Base-by-base conservation (phyloP, 2,329 filamentous ascomycete genomes). In the Gnomoniopsis sp. region DNA sequence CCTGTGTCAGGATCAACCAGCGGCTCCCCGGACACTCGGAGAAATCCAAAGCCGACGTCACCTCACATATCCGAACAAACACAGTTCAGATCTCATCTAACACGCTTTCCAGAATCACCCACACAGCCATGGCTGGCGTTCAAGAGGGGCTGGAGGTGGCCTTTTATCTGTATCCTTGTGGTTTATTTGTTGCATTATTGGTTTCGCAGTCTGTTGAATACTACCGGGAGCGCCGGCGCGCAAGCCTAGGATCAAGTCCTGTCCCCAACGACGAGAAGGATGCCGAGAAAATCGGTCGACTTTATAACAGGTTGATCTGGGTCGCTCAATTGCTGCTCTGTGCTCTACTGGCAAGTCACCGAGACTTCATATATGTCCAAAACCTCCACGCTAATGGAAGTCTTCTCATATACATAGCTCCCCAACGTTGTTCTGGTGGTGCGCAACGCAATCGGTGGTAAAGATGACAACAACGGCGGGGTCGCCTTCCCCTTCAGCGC, bases 151-250 rank as follows among this genome's bases (percentile, higher is more conserved):
- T 77, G 51, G 67, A 72, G 59, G 65, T 72, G 8, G 72, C 71
- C 59, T 77, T 77, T 62, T 77, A 77, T 53, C 55, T 72, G 53
- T 77, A 77, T 59, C 75, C 75, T 1, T 71, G 70, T 44, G 66
- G 70, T 6, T 69, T 77, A 10, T 75, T 77, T 49, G 57, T 67
- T 3, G 68, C 72, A 1, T 62, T 77, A 6, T 55, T 76, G 17
- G 66, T 70, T 3, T 70, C 69, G 0, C 74, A 77, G 62, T 65
- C 73, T 6, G 53, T 72, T 41, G 68, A 72, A 56, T 77, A 73
- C 62, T 76, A 71, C 63, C 69, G 68, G 55, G 65, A 68, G 58
- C 70, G 71, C 15, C 67, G 62, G 61, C 65, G 66, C 33, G 64
- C 66, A 36, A 43, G 65, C 65, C 65, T 65, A 61, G 38, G 38